Base-by-base conservation (phyloP, 2,329 filamentous ascomycete genomes). In the Fusarium chuoi region DNA sequence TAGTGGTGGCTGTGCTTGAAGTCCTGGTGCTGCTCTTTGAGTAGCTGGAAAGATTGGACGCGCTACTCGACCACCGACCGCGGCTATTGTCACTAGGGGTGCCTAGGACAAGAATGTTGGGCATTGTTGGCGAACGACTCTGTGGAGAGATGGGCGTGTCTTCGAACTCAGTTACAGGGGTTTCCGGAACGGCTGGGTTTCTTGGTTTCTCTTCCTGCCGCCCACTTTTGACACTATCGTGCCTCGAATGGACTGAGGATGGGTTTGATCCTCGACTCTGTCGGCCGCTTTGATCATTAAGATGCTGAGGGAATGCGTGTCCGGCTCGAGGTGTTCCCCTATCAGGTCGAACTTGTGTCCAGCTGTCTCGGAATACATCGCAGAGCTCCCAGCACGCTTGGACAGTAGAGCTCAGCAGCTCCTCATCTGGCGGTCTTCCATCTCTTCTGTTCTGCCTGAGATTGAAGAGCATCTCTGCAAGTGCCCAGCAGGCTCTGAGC, bases 311-410 rank as follows among this genome's bases (percentile, higher is more conserved):
- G 79, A 97, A 97, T 56, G 91, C 89, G 80, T 97, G 94, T 62
- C 89, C 93, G 5, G 95, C 93, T 42, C 94, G 89, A 20, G 96
- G 95, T 4, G 95, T 98, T 49, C 93, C 93, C 62, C 95, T 88
- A 70, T 98, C 95, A 9, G 95, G 94, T 60, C 94, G 90, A 52
- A 96, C 90, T 77, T 96, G 93, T 7, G 94, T 94, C 94, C 95
- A 98, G 24, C 94, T 94, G 83, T 96, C 93, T 54, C 94, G 89
- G 85, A 98, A 98, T 61, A 98, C 90, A 83, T 98, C 94, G 80
- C 94, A 97, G 11, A 98, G 88, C 75, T 98, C 95, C 94, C 94
- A 98, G 81, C 95, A 98, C 20, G 95, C 94, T 79, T 98, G 95
- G 1, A 98, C 93, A 3, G 95, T 94, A 3, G 94, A 96, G 10